A percentile compares a stretch with the other conserved stretches of the same genome.
These are phyloP conservation scores for Amoeboradix gromovi DNA, from an alignment of 371 early-diverging fungal genomes.

Conservation along the genomic window DNA sequence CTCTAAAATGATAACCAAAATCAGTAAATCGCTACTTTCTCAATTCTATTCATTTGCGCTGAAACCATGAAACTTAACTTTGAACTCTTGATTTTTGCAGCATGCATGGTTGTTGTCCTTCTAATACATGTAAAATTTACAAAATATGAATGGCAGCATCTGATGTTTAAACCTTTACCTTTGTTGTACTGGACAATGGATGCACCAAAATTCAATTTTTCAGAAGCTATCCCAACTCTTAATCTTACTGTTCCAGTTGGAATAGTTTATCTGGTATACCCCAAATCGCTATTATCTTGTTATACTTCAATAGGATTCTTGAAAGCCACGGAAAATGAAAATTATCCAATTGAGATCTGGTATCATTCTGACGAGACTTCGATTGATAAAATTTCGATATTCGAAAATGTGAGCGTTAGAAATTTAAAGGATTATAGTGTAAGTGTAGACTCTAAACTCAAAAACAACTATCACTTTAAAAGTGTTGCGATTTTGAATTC, in stretches of 20 bases:
- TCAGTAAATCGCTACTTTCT: no score
- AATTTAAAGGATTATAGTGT: neutral
- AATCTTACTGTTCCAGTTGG: neutral
- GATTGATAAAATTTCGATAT: neutral
- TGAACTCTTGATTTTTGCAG: no score
- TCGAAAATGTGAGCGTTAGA: neutral
- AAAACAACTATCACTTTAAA: neutral
- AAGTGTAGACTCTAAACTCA: neutral
- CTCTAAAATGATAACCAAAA: neutral
- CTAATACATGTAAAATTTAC: neutral
- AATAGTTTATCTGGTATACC: neutral
- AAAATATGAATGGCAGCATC: neutral
- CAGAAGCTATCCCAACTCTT: neutral
- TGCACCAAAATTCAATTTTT: neutral
- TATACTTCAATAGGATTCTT: neutral
- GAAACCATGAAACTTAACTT: no score
- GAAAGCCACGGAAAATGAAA: neutral
- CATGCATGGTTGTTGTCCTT: no score
- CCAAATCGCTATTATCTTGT: neutral
- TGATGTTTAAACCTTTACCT: neutral
- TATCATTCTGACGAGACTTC: neutral
- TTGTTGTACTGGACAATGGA: neutral
- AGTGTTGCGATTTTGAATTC: neutral
- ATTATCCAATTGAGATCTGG: neutral
- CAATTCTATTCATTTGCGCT: no score